phyloP scores from a whole-genome alignment of 257 asterid species.

The Jasminum sambac region DNA sequence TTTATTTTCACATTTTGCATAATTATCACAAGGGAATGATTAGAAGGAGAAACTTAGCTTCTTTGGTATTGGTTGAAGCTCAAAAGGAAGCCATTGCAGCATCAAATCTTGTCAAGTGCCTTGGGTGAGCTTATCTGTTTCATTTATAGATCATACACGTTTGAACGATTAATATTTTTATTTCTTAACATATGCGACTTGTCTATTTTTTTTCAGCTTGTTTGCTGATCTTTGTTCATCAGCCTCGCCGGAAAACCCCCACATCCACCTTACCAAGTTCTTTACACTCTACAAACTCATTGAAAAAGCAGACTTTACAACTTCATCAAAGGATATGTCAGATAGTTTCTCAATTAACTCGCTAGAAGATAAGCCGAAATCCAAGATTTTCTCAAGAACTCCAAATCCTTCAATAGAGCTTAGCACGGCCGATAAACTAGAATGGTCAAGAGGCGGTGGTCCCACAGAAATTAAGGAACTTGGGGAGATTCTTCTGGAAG shows the following conservation, averaged over 20 bases:
- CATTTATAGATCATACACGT: background rate
- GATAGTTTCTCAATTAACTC: constrained; percentile 33
- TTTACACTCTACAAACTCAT: constrained; percentile 65
- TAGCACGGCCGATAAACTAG: constrained; percentile 46
- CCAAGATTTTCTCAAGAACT: constrained; percentile 30
- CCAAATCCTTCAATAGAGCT: constrained; percentile 34
- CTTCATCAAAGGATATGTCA: constrained; percentile 35
- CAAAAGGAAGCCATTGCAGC: constrained; percentile 77
- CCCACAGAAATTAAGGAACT: constrained; percentile 48
- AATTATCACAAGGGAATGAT: constrained; percentile 49
- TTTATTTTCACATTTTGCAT: constrained; percentile 5
- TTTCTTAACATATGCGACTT: background rate
- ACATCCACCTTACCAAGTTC: constrained; percentile 60
- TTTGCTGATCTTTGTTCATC: constrained; percentile 70
- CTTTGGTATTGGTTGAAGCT: constrained; percentile 76
- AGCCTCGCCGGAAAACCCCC: constrained; percentile 77
- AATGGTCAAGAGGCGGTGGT: constrained; percentile 73
- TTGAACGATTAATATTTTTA: background rate
- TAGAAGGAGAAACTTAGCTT: constrained; percentile 68
- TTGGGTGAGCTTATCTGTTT: constrained; percentile 43
- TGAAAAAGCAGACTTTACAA: constrained; percentile 46
- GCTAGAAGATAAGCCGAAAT: constrained; percentile 43
- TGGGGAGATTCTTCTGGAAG: constrained; percentile 39
- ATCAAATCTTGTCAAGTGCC: constrained; percentile 69
- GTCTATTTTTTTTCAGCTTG: constrained; percentile 44